phyloP scores from a whole-genome alignment of 1,284 basidiomycete genomes.

The Cutaneotrichosporon cyanovorans region DNA sequence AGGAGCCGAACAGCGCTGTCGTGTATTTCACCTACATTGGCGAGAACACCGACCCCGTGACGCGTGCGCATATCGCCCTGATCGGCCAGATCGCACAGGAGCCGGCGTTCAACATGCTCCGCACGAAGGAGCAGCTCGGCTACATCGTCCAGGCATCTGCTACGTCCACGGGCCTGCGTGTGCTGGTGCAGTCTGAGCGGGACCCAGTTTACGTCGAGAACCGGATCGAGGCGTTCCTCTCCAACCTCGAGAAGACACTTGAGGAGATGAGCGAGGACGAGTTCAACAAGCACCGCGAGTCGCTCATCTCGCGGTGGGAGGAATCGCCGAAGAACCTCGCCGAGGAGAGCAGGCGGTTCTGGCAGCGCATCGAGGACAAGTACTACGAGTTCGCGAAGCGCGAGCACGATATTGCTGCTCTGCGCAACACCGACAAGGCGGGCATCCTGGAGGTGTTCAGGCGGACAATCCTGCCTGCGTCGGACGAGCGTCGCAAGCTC shows the following conservation, averaged over 20 bases:
- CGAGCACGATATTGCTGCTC: constrained; percentile 58
- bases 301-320: constrained; percentile 60
- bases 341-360: constrained; percentile 61
- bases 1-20: constrained; percentile 78
- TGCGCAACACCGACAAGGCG: constrained; percentile 61
- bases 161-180: constrained; percentile 66
- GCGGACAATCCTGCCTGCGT: constrained; percentile 62
- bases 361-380: constrained; percentile 63
- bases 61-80: constrained; percentile 42
- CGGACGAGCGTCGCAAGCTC: constrained; percentile 63
- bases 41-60: constrained; percentile 50
- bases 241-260: constrained; percentile 57
- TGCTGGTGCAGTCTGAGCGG: constrained; percentile 86
- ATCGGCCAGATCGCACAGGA: constrained; percentile 71
- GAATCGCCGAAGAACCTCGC: constrained; percentile 66
- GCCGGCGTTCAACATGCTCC: constrained; percentile 84
- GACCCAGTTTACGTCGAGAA: constrained; percentile 75
- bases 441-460: constrained; percentile 73
- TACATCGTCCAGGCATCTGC: constrained; percentile 68
- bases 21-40: constrained; percentile 68
- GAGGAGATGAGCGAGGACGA: constrained; percentile 56
- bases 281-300: constrained; percentile 59
- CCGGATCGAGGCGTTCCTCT: constrained; percentile 80
- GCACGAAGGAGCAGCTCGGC: constrained; percentile 95
- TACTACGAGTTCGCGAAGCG: constrained; percentile 68